phyloP scores from a whole-genome alignment of 2,329 filamentous ascomycete genomes.

The Xylaria polymorpha region DNA sequence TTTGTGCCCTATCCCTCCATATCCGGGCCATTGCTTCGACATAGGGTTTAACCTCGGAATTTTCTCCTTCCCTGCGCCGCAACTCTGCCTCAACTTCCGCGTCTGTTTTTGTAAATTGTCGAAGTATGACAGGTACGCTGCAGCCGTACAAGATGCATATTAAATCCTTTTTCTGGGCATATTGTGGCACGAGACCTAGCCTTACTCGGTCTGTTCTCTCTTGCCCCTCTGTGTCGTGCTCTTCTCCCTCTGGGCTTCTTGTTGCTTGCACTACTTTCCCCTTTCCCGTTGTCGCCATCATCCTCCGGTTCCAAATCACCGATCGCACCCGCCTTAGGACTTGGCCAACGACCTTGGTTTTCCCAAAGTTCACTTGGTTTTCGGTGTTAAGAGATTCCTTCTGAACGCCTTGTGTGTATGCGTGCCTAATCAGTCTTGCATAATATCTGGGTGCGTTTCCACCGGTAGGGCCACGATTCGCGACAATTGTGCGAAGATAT shows the following conservation, averaged over 20 bases:
- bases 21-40: not conserved
- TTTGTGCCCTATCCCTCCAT: not conserved
- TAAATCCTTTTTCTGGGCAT: not conserved
- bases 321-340: not conserved
- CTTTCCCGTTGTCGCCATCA: not conserved
- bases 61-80: not conserved
- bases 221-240: not conserved
- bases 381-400: not conserved
- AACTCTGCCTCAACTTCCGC: not conserved
- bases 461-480: not conserved
- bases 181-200: not conserved
- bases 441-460: conserved; percentile 1
- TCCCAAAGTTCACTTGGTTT: not conserved
- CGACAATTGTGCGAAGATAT: not conserved
- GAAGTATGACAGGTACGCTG: not conserved
- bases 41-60: not conserved
- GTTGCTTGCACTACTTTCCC: not conserved
- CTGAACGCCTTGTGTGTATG: not conserved
- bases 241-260: not conserved
- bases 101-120: not conserved
- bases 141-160: not conserved
- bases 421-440: not conserved
- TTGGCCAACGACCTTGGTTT: not conserved
- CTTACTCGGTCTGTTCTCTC: not conserved
- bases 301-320: not conserved